phyloP scores from a whole-genome alignment of 2,329 filamentous ascomycete genomes.

The Tolypocladium pustulatum region DNA sequence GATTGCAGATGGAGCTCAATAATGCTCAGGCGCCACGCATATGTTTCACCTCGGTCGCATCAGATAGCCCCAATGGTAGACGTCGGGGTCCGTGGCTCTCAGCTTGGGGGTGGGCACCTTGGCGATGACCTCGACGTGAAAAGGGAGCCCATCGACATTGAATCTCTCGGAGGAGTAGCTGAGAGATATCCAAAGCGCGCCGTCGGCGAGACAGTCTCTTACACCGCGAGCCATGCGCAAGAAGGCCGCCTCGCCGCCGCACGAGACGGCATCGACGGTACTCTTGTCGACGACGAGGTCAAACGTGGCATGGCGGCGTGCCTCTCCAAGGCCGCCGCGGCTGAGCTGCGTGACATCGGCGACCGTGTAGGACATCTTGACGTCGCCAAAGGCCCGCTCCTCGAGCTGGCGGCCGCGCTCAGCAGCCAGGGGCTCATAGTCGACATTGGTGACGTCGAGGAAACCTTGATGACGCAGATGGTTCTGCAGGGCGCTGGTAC shows the following conservation, averaged over 20 bases:
- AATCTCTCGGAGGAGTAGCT: constrained; percentile 35
- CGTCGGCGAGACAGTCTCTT: constrained; percentile 19
- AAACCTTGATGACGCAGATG: constrained; percentile 32
- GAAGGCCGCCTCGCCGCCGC: constrained; percentile 27
- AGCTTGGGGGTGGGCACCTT: constrained; percentile 30
- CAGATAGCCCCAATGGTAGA: constrained; percentile 35
- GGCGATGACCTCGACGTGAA: constrained; percentile 29
- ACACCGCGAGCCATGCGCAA: constrained; percentile 27
- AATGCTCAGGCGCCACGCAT: background rate
- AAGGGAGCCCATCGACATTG: constrained; percentile 23
- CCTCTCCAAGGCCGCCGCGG: background rate
- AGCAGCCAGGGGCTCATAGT: constrained; percentile 38
- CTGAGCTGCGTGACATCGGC: constrained; percentile 32
- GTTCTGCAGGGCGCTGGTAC: constrained; percentile 39
- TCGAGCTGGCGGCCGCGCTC: constrained; percentile 31
- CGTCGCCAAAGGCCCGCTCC: constrained; percentile 28
- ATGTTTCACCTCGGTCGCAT: constrained; percentile 19
- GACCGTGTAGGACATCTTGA: constrained; percentile 30
- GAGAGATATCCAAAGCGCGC: constrained; percentile 35
- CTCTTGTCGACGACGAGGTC: constrained; percentile 38
- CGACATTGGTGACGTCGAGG: constrained; percentile 33
- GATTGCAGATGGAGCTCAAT: background rate
- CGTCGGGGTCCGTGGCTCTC: constrained; percentile 31
- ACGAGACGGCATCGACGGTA: constrained; percentile 37
- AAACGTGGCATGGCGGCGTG: constrained; percentile 13